Evolutionary conservation across 116 monocot species (phyloP), one percentile per base, ranked within the genome.

Genomic region (Trichopus zeylanicus): DNA sequence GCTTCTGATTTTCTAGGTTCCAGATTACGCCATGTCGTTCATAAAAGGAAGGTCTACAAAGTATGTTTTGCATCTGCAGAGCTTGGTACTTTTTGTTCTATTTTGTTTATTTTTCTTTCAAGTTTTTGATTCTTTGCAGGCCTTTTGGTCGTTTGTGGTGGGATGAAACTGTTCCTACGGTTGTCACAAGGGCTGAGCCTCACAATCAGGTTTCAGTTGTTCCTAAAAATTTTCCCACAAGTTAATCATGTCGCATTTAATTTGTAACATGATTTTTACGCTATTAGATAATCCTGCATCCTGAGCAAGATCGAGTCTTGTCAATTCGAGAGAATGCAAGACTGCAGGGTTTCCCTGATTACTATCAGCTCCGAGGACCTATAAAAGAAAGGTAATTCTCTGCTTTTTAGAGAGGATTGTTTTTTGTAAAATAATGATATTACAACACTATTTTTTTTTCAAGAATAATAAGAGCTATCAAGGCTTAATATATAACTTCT

Each of bases 1-100:
- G 0, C 8, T 4, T 56, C 9, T 46, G 1, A 0, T 23, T 34
- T 6, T 57, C 1, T 26, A 91, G 91, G 80, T 91, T 52, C 91
- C 91, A 10, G 78, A 91, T 25, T 91, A 91, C 78, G 86, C 86
- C 0, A 86, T 91, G 57, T 59, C 53, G 22, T 91, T 77, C 33
- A 29, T 86, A 12, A 78, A 83, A 16, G 91, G 91, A 3, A 91
- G 81, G 28, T 86, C 86, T 6, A 48, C 63, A 22, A 91, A 86
- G 90, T 90, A 75, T 18, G 86, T 51, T 10, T 27, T n/a, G n/a
- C n/a, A 22, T 31, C 3, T 37, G 26, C 8, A 26, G 9, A 56
- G 16, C 6, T 27, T 33, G 0, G 6, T 4, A 32, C 28, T 4
- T 30, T 29, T 22, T 19, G 3, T 26, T 53, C 31, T n/a, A 9